Conservation (phyloP, 306 rosid genomes). For the Sicyos baderoa region DNA sequence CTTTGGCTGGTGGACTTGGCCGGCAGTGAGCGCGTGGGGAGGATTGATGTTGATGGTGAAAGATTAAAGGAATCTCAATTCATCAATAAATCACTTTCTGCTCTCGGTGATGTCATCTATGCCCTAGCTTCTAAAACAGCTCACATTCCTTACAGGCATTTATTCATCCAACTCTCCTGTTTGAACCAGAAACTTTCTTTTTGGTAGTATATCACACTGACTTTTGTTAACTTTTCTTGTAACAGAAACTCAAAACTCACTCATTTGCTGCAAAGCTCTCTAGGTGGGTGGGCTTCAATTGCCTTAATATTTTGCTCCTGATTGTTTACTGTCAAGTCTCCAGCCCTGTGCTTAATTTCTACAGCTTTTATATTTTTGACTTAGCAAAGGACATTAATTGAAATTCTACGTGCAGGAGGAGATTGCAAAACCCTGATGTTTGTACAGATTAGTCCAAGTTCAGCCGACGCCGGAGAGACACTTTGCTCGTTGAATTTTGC, state of each 20-base stretch:
- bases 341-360: not conserved
- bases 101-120: constrained; percentile 90
- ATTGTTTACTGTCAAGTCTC: not conserved
- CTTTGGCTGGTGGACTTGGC: constrained; percentile 99
- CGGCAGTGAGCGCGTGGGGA: constrained; percentile 96
- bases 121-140: constrained; percentile 89
- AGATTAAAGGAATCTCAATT: constrained; percentile 94
- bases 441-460: constrained; percentile 86
- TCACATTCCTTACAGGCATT: constrained; percentile 81
- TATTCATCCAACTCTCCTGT: constrained; percentile 21
- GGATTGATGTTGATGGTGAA: constrained; percentile 95
- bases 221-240: constrained; percentile 21
- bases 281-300: constrained; percentile 38
- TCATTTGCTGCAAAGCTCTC: constrained; percentile 89
- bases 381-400: constrained; percentile 16
- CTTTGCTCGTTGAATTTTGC: constrained; percentile 90
- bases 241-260: constrained; percentile 94
- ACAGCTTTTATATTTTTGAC: not conserved
- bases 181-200: not conserved
- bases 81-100: constrained; percentile 90
- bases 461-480: constrained; percentile 77
- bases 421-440: constrained; percentile 98
- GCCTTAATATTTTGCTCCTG: constrained; percentile 16
- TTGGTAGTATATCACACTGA: constrained; percentile 19
- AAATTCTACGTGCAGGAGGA: constrained; percentile 56